A percentile compares a stretch with the other conserved stretches of the same genome.
phyloP scores from a whole-genome alignment of 1,284 basidiomycete species.

The Ustilago trichophora region DNA sequence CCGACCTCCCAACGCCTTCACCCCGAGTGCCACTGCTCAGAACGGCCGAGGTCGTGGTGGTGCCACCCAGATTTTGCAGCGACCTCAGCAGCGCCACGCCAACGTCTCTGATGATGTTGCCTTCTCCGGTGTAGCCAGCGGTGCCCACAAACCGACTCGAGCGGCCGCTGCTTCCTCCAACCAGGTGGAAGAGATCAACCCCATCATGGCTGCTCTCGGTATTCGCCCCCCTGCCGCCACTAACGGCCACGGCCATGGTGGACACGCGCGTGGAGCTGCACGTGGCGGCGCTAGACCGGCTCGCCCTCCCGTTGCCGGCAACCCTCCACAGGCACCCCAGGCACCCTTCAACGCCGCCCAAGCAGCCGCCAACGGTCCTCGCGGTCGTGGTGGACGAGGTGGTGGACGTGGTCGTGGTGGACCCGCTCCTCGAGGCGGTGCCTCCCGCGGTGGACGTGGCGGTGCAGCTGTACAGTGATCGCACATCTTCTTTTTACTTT shows the following conservation, averaged over 20 bases:
- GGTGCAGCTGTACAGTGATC: conserved; percentile 23
- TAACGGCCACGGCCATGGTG: neutral
- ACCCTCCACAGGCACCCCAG: conserved; percentile 16
- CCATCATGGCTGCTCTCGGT: conserved; percentile 46
- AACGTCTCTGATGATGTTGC: conserved; percentile 40
- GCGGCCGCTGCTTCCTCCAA: conserved; percentile 15
- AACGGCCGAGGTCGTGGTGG: conserved; percentile 20
- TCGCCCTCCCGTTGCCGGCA: conserved; percentile 1
- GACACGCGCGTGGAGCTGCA: conserved; percentile 14
- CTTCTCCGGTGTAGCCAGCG: conserved; percentile 50
- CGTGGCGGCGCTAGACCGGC: conserved; percentile 30
- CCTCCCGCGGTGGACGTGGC: conserved; percentile 7
- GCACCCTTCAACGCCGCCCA: conserved; percentile 7
- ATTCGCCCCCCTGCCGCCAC: conserved; percentile 42
- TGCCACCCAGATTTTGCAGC: conserved; percentile 40
- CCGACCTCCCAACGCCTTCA: conserved; percentile 45
- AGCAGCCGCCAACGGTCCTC: conserved; percentile 6
- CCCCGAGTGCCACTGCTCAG: conserved; percentile 21
- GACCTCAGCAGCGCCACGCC: conserved; percentile 35
- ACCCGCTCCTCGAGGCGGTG: conserved; percentile 9
- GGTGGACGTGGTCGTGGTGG: conserved; percentile 18
- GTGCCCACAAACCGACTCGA: conserved; percentile 33
- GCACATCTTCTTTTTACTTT: no score
- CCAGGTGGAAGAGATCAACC: conserved; percentile 41
- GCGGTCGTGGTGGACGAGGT: conserved; percentile 31